phyloP scores from a whole-genome alignment of 192 early-diverging fungal species.

The Backusella australiensis region DNA sequence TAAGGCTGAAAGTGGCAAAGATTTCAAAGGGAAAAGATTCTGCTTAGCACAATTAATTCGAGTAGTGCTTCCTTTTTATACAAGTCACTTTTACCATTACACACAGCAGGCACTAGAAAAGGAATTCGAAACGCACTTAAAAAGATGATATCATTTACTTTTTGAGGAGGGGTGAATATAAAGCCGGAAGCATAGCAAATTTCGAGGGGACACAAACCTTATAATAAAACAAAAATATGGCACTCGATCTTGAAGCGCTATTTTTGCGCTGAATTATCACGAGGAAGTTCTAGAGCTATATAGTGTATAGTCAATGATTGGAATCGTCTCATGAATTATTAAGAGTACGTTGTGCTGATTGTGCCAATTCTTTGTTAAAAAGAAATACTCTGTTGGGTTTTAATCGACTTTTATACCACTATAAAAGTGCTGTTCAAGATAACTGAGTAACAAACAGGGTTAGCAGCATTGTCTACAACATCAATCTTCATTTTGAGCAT shows the following conservation, averaged over 20 bases:
- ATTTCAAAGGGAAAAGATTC: neutral
- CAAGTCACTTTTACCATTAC: neutral
- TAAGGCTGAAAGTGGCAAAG: neutral
- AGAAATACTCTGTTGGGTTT: neutral
- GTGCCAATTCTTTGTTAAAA: neutral
- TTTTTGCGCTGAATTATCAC: neutral
- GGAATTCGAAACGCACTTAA: neutral
- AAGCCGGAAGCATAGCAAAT: neutral
- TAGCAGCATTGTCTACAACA: neutral
- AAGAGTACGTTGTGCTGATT: neutral
- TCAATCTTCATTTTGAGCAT: neutral
- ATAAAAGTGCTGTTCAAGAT: neutral
- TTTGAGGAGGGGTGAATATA: neutral
- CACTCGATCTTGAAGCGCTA: neutral
- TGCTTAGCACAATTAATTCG: neutral
- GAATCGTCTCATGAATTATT: neutral
- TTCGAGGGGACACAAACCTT: neutral
- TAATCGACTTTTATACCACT: neutral
- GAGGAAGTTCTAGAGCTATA: neutral
- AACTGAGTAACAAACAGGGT: neutral
- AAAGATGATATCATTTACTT: slow-evolving; percentile 1
- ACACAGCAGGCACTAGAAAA: neutral
- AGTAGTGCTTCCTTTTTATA: neutral
- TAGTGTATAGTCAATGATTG: neutral
- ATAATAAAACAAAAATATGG: neutral